Base-by-base conservation (phyloP, 805 yeast species). In the Starmerella sp. region DNA sequence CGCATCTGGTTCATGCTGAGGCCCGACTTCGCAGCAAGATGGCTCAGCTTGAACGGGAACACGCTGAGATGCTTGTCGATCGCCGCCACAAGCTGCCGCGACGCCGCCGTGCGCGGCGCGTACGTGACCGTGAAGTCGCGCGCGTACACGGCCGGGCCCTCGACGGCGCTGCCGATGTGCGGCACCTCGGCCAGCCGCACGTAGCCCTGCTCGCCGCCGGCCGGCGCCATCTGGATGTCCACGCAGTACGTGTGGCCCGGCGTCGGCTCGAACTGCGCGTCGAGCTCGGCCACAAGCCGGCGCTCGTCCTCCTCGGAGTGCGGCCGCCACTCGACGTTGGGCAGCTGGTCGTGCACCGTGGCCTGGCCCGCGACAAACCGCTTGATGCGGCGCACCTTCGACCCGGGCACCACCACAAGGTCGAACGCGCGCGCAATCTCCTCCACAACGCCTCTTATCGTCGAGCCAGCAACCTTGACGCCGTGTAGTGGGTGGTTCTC, bases 351-450 rank as follows among this genome's bases (percentile, higher is more conserved):
- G 39, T 90, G 91, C 54, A 89, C 93, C 66, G 88, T 95, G 56
- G 90, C 83, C 75, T 93, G 98, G 53, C 98, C 98, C 41, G 95
- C 95, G 66, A 93, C 79, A 65, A 91, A 93, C 67, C 97, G 80
- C 74, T 96, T 80, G 55, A 90, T 77, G 69, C 96, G 80, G 73
- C 98, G 84, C 44, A 93, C 86, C 68, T 87, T 83, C 28, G 96
- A 86, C 0, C 96, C 95, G 34, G 97, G 97, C 38, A 86, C 88
- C 53, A 93, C 88, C 55, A 76, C 75, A 74, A 96, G 88, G 67
- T 84, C 80, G 72, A 82, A 93, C 1, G 84, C 75, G 55, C 77
- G 77, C n/a, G 96, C 97, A 65, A 93, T 77, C n/a, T 82, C 76
- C 65, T 93, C 95, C 31, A 89, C 97, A 48, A 88, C 72, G 28